Conservation (phyloP, 257 asterid genomes). For the Solanum gracilifrons region DNA sequence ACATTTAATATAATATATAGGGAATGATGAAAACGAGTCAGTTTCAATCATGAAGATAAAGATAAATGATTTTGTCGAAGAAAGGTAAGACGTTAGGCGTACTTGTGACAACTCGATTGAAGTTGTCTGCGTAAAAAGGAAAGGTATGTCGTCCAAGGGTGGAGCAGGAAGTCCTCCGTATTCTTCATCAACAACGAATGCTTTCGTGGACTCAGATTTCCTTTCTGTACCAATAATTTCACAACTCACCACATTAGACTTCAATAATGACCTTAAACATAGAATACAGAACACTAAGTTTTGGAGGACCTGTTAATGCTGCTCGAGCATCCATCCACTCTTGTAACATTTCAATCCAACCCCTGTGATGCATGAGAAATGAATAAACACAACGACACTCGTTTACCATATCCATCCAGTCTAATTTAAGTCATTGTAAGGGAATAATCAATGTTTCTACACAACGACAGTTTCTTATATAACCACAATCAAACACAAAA, state of each 20-base stretch:
- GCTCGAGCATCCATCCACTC: constrained; percentile 39
- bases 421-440: background rate
- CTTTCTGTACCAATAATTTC: constrained; percentile 26
- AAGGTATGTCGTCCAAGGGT: constrained; percentile 73
- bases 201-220: constrained; percentile 50
- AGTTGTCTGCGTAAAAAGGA: constrained; percentile 36
- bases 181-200: constrained; percentile 45
- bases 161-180: constrained; percentile 80
- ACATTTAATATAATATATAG: constrained; percentile 7
- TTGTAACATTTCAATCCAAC: constrained; percentile 64
- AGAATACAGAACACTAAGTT: background rate
- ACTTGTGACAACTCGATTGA: constrained; percentile 75
- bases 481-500: background rate
- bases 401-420: background rate
- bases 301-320: constrained; percentile 34
- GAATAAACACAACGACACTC: background rate
- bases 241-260: background rate
- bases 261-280: background rate
- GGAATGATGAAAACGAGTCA: constrained; percentile 8
- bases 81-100: background rate
- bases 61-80: background rate
- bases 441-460: background rate
- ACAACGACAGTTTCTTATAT: background rate
- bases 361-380: constrained; percentile 30
- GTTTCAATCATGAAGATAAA: background rate